Conservation (phyloP, 2,329 filamentous ascomycete species). For the Colletotrichum lindemuthianum region DNA sequence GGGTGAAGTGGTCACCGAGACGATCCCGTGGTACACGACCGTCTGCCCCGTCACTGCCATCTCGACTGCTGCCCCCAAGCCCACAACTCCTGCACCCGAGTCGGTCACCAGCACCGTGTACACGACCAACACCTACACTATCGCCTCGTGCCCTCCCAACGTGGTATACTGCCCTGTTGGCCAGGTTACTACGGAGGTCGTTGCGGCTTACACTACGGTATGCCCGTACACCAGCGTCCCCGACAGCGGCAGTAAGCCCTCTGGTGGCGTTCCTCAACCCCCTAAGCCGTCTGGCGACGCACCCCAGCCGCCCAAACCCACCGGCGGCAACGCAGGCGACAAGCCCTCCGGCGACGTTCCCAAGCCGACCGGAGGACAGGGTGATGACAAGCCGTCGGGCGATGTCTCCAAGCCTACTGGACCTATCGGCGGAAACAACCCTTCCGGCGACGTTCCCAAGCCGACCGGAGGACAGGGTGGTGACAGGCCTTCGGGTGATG, state of each 20-base stretch:
- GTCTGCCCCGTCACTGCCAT: constrained; percentile 51
- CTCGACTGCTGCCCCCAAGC: constrained; percentile 17
- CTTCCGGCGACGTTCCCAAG: constrained; percentile 15
- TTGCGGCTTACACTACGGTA: constrained; percentile 51
- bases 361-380: background rate
- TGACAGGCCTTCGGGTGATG: constrained; percentile 3
- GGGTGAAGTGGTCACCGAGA: constrained; percentile 50
- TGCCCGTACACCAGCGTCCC: constrained; percentile 48
- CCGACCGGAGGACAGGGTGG: constrained; percentile 9
- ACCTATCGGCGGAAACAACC: constrained; percentile 2
- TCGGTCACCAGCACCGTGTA: constrained; percentile 51
- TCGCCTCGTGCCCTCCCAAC: constrained; percentile 63
- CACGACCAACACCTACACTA: constrained; percentile 58
- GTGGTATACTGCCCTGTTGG: constrained; percentile 51
- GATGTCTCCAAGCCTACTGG: constrained; percentile 6
- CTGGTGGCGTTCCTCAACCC: constrained; percentile 48
- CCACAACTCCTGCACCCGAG: constrained; percentile 17
- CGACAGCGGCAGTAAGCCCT: constrained; percentile 3
- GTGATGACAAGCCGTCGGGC: background rate
- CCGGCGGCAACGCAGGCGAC: background rate
- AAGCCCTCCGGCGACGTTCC: background rate
- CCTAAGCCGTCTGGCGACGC: constrained; percentile 17
- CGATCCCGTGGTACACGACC: constrained; percentile 49
- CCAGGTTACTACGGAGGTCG: constrained; percentile 49
- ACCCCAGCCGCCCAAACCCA: background rate